Conservation (phyloP, 305 asterid species). For the Fraxinus nigra region DNA sequence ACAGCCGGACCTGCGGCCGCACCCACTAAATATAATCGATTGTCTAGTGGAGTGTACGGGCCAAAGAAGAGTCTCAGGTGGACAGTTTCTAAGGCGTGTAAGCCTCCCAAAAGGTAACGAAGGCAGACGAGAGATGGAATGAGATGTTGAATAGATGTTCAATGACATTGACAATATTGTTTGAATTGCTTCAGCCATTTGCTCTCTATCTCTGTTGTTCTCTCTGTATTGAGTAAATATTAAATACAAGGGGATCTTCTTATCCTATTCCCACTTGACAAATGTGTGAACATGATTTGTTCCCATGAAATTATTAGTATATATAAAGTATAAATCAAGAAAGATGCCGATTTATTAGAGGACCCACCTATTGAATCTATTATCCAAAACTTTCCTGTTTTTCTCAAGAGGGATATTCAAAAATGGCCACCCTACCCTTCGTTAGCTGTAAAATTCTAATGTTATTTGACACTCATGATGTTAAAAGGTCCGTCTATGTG, state of each 20-base stretch:
- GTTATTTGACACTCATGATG: background rate
- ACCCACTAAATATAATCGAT: conserved; percentile 6
- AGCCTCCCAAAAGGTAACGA: conserved; percentile 19
- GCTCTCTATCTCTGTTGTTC: background rate
- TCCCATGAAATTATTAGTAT: background rate
- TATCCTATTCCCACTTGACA: conserved; percentile 39
- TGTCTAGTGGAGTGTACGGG: conserved; percentile 14
- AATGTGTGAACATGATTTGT: conserved; percentile 50
- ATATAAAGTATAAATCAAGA: background rate
- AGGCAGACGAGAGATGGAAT: conserved; percentile 36
- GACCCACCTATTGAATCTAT: background rate
- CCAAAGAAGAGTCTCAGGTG: background rate
- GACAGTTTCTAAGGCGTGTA: background rate
- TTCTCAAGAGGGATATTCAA: background rate
- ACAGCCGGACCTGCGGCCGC: conserved; percentile 30
- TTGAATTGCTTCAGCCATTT: conserved; percentile 57
- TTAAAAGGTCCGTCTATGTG: too few relatives aligned
- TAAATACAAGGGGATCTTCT: conserved; percentile 20
- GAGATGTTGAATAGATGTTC: conserved; percentile 43
- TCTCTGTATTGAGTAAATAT: conserved; percentile 14
- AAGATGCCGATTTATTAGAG: background rate
- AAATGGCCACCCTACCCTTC: background rate
- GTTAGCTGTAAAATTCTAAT: too few relatives aligned
- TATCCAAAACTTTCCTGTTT: background rate
- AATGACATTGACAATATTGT: conserved; percentile 28